Conservation (phyloP, 2,329 filamentous ascomycete genomes). For the Taxawa tesnikishii region DNA sequence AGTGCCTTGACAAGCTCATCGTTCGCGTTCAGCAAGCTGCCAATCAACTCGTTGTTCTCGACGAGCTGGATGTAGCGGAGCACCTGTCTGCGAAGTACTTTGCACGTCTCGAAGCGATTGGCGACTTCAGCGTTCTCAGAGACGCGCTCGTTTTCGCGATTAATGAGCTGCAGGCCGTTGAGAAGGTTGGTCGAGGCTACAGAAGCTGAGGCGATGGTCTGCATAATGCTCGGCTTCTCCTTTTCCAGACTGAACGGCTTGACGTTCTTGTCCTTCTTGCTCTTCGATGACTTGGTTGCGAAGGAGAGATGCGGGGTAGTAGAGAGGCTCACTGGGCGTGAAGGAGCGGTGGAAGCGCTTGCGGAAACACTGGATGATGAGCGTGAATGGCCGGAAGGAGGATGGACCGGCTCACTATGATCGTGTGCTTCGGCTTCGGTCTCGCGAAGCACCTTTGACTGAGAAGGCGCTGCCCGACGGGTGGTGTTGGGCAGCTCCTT, state of each 20-base stretch:
- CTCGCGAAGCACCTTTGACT: slow-evolving; percentile 74
- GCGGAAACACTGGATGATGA: slow-evolving; percentile 6
- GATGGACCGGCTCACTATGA: slow-evolving; percentile 23
- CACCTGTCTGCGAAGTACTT: slow-evolving; percentile 70
- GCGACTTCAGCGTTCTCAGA: slow-evolving; percentile 70
- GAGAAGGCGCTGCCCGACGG: slow-evolving; percentile 50
- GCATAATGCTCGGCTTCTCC: slow-evolving; percentile 78
- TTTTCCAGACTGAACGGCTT: slow-evolving; percentile 71
- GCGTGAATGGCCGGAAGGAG: slow-evolving; percentile 11
- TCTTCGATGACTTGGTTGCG: slow-evolving; percentile 17
- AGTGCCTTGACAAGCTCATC: slow-evolving; percentile 89
- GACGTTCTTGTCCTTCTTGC: slow-evolving; percentile 39
- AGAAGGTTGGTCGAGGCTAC: slow-evolving; percentile 83
- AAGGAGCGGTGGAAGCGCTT: slow-evolving; percentile 20
- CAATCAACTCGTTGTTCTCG: slow-evolving; percentile 83
- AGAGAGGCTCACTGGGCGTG: slow-evolving; percentile 20
- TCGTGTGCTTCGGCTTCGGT: slow-evolving; percentile 57
- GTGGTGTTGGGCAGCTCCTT: slow-evolving; percentile 54
- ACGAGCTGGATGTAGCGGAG: slow-evolving; percentile 87
- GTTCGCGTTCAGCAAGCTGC: slow-evolving; percentile 82
- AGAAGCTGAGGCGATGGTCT: slow-evolving; percentile 77
- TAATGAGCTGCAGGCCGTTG: slow-evolving; percentile 80
- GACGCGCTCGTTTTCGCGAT: slow-evolving; percentile 76
- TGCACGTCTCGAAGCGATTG: slow-evolving; percentile 73
- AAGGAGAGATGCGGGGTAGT: slow-evolving; percentile 14